Evolutionary conservation across 2,329 filamentous ascomycete species (phyloP).

Genomic region (Coniella vitis): DNA sequence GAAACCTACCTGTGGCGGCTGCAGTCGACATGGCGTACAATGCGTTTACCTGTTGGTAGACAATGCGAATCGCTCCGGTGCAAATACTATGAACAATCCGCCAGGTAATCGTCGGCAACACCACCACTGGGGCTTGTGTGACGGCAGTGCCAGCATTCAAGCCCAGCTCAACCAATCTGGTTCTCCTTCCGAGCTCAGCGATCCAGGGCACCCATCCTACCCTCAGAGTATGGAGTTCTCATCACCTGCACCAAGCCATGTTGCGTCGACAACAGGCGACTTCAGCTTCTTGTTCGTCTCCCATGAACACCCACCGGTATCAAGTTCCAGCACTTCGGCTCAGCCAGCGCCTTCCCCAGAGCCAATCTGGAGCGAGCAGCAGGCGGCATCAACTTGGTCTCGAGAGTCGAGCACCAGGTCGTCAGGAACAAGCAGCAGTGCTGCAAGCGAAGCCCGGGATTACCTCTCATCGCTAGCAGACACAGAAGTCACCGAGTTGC

Average conservation of each 20-base stretch:
- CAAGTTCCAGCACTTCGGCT: background rate
- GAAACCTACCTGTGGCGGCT: conserved; percentile 20
- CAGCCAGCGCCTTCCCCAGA: background rate
- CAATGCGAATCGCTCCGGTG: background rate
- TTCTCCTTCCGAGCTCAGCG: conserved; percentile 19
- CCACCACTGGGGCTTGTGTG: background rate
- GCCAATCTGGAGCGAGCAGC: background rate
- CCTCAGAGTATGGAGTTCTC: background rate
- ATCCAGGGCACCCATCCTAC: conserved; percentile 17
- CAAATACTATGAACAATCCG: background rate
- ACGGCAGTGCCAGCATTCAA: background rate
- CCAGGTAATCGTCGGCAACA: background rate
- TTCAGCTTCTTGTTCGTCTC: background rate
- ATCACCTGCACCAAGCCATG: background rate
- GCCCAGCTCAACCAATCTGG: conserved; percentile 9
- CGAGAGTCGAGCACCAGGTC: background rate
- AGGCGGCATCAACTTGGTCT: background rate
- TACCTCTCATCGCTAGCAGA: conserved; percentile 12
- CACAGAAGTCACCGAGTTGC: conserved; percentile 22
- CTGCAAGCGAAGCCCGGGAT: conserved; percentile 18
- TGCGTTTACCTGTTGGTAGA: conserved; percentile 17
- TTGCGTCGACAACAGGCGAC: background rate
- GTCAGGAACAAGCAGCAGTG: conserved; percentile 3
- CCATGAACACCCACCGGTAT: background rate
- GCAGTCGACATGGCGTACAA: conserved; percentile 20